Base-by-base conservation (phyloP, 228 moss, liverwort and hornwort genomes). In the Sphagnum fallax region DNA sequence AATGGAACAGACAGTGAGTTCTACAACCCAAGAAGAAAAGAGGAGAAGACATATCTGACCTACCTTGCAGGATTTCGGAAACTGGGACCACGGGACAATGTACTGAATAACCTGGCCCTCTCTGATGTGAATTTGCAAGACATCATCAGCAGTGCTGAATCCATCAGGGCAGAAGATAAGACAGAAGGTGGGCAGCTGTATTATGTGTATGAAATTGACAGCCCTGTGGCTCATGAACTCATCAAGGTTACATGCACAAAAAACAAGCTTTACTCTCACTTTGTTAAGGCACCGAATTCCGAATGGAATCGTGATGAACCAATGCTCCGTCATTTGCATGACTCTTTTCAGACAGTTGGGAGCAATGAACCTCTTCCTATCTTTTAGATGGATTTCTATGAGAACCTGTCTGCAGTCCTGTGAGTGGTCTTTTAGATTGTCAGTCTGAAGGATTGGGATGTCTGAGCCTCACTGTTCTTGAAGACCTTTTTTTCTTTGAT, bases 241-340 rank as follows among this genome's bases (percentile, higher is more conserved):
- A 94, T 98, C 62, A 94, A 94, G 65, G 98, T 98, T 59, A 98
- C 98, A 0, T 98, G 98, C 70, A 85, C 98, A 9, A 98, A 98
- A 83, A 98, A 98, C 84, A 98, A 98, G 80, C 75, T 98, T n/a
- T 98, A 98, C 66, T 87, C 98, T 0, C 98, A 98, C 67, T 98
- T 98, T 52, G 92, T 98, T 48, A 98, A 98, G 72, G 98, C 98
- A 5, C 93, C 94, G 5, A 64, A 78, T 12, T 84, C 90, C 1
- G 98, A 94, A 70, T 98, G 98, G 98, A 83, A 79, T 48, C 75
- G 93, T 14, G 98, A 98, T 80, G 80, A 88, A 64, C 69, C 70
- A 32, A 83, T 92, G 83, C 67, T 98, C 50, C 83, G 87, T 68
- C 92, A 86, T 74, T 58, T 98, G 62, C 98, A 98, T 50, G 83